Evolutionary conservation across 495 filamentous ascomycete species (phyloP).

Genomic region (Daldinia grandis): DNA sequence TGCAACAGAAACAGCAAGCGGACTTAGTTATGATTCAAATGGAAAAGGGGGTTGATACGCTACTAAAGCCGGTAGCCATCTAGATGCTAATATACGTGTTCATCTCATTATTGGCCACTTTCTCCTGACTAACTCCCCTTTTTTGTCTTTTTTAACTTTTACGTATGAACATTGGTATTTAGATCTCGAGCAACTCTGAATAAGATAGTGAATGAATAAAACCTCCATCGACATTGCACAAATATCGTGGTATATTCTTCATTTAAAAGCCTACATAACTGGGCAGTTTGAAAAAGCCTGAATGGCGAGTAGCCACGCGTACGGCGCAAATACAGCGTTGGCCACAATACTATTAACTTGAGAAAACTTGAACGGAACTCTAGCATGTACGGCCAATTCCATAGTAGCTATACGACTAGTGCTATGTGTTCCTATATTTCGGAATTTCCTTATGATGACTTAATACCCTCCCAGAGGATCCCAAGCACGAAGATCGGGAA

Average conservation of each 20-base stretch:
- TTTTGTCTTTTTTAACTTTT: too few relatives aligned
- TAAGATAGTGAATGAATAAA: neutral
- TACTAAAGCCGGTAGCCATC: too few relatives aligned
- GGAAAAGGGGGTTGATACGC: neutral
- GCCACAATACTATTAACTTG: neutral
- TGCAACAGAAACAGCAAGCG: too few relatives aligned
- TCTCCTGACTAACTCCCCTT: too few relatives aligned
- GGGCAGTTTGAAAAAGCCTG: too few relatives aligned
- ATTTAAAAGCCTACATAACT: neutral
- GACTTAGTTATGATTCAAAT: neutral
- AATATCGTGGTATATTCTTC: neutral
- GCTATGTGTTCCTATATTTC: neutral
- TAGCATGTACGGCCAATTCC: too few relatives aligned
- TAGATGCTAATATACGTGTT: too few relatives aligned
- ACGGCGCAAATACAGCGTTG: too few relatives aligned
- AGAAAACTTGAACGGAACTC: neutral
- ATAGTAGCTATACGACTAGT: neutral
- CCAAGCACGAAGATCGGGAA: neutral
- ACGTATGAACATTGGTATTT: neutral
- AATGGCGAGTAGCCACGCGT: too few relatives aligned
- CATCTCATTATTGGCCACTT: too few relatives aligned
- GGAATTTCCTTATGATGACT: neutral
- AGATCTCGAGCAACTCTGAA: neutral
- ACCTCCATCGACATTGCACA: neutral
- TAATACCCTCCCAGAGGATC: neutral